phyloP scores from a whole-genome alignment of 164 flowering plant species.

The Vitis rotundifolia region DNA sequence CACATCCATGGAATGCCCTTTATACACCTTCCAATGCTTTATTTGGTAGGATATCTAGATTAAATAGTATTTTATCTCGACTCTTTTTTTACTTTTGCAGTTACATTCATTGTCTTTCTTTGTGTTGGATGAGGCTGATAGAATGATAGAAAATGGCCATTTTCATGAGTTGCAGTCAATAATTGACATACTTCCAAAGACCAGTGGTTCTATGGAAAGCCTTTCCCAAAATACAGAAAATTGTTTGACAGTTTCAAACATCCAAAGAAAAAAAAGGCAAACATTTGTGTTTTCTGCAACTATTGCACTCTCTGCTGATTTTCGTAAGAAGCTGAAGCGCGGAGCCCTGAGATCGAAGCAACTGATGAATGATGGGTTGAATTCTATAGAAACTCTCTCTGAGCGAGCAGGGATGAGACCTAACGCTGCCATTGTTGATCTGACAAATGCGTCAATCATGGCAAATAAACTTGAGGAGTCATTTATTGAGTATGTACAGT shows the following conservation, averaged over 20 bases:
- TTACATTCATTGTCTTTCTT: constrained; percentile 83
- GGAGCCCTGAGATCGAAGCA: constrained; percentile 51
- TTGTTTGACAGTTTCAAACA: constrained; percentile 55
- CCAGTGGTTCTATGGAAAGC: constrained; percentile 32
- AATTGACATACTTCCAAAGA: constrained; percentile 81
- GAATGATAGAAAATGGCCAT: constrained; percentile 92
- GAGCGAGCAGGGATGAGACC: constrained; percentile 84
- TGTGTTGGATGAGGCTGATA: constrained; percentile 96
- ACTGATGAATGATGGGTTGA: constrained; percentile 41
- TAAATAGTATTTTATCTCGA: not conserved
- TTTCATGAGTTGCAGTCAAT: constrained; percentile 89
- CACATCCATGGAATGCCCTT: too few relatives aligned
- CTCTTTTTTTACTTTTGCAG: constrained; percentile 46
- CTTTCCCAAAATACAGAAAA: constrained; percentile 32
- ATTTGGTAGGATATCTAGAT: not conserved
- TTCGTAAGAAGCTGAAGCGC: constrained; percentile 83
- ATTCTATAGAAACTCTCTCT: constrained; percentile 77
- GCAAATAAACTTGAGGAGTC: constrained; percentile 86
- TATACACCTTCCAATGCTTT: too few relatives aligned
- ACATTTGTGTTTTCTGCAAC: constrained; percentile 96
- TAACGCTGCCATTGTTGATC: constrained; percentile 78
- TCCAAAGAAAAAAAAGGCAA: constrained; percentile 83
- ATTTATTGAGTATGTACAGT: constrained; percentile 71
- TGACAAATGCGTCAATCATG: constrained; percentile 76
- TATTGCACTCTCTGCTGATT: constrained; percentile 79